These are phyloP conservation scores for Gonapodya prolifera DNA, from an alignment of 192 early-diverging fungal genomes.

Conservation along the genomic window DNA sequence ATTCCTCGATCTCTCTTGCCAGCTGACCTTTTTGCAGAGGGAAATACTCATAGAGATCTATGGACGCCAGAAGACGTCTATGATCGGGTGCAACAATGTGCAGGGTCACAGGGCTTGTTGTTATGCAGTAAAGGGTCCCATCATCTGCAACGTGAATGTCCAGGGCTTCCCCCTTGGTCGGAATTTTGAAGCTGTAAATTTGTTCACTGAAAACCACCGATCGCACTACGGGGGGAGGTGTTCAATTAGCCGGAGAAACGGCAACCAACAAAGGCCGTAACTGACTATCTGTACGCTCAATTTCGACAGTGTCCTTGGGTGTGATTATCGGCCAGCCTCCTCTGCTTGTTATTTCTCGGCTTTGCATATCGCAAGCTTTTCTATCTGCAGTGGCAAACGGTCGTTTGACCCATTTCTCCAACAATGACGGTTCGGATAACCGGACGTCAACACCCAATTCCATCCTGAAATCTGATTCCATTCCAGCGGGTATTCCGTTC, in stretches of 20 bases:
- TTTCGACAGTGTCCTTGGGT: constrained; percentile 23
- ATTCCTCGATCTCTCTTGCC: background rate
- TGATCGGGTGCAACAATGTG: constrained; percentile 36
- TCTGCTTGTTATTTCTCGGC: constrained; percentile 10
- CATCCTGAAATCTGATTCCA: constrained; percentile 53
- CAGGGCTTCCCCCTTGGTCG: constrained; percentile 47
- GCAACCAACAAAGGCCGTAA: background rate
- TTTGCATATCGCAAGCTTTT: background rate
- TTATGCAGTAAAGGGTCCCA: constrained; percentile 37
- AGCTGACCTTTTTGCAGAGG: constrained; percentile 30
- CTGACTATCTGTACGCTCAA: constrained; percentile 39
- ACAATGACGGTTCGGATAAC: constrained; percentile 32
- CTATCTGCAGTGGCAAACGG: background rate
- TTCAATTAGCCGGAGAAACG: background rate
- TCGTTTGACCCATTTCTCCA: constrained; percentile 35
- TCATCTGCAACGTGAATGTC: constrained; percentile 38
- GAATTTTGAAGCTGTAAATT: constrained; percentile 51
- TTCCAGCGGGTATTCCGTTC: constrained; percentile 56
- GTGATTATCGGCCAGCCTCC: constrained; percentile 42
- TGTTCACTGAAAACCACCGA: constrained; percentile 53
- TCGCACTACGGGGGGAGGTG: constrained; percentile 13
- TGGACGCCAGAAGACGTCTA: constrained; percentile 22
- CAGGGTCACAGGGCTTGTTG: constrained; percentile 49
- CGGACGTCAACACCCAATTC: constrained; percentile 34
- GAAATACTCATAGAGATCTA: constrained; percentile 63